Conservation (phyloP, 2,329 filamentous ascomycete species). For the Aspergillus eucalypticola region DNA sequence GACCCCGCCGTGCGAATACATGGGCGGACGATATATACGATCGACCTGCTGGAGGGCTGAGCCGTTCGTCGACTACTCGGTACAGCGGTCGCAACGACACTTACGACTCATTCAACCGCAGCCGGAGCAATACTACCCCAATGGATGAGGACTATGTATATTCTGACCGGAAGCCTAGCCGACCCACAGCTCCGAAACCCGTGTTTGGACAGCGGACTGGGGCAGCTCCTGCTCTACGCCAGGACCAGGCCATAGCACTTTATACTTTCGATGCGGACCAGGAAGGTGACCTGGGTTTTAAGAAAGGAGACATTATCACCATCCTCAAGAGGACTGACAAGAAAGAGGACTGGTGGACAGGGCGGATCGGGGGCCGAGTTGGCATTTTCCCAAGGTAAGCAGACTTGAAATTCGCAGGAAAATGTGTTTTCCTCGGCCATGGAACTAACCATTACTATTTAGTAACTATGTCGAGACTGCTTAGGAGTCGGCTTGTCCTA, state of each 20-base stretch:
- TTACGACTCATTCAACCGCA: constrained; percentile 34
- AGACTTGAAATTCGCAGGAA: background rate
- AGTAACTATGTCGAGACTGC: constrained; percentile 43
- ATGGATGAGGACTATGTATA: constrained; percentile 55
- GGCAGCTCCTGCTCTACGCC: constrained; percentile 38
- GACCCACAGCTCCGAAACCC: constrained; percentile 87
- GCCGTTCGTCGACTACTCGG: constrained; percentile 38
- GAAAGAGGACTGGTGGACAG: constrained; percentile 97
- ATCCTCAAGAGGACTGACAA: constrained; percentile 93
- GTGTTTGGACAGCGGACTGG: constrained; percentile 63
- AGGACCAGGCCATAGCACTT: constrained; percentile 83
- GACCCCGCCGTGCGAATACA: constrained; percentile 48
- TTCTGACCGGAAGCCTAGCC: constrained; percentile 65
- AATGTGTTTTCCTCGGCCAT: background rate
- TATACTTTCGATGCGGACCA: constrained; percentile 96
- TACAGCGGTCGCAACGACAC: constrained; percentile 28
- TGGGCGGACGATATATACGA: constrained; percentile 54
- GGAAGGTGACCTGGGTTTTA: constrained; percentile 88
- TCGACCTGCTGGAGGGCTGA: constrained; percentile 36
- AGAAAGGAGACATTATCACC: constrained; percentile 95
- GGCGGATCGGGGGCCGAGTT: constrained; percentile 77
- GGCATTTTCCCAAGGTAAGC: constrained; percentile 86
- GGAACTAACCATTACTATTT: constrained; percentile 12
- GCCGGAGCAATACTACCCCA: constrained; percentile 41
- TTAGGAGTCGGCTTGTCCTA: constrained; percentile 18